phyloP scores from a whole-genome alignment of 257 asterid species.

The Voacanga thouarsii region DNA sequence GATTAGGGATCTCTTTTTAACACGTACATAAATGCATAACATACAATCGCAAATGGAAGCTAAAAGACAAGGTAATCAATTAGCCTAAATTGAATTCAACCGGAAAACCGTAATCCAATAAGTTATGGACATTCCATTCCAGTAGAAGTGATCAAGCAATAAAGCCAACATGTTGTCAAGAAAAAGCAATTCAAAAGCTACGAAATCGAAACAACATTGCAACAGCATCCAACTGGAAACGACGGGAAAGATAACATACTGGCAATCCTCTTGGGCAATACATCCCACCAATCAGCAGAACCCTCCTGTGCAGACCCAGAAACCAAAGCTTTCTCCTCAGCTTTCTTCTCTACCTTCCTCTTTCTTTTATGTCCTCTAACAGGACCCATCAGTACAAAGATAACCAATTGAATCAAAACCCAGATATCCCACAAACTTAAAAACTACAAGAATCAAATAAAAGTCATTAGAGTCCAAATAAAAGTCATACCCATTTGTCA shows the following conservation, averaged over 20 bases:
- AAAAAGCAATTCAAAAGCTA: neutral
- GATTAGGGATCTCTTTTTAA: slow-evolving; percentile 20
- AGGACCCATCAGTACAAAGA: slow-evolving; percentile 53
- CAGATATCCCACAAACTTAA: slow-evolving; percentile 17
- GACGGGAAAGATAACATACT: slow-evolving; percentile 32
- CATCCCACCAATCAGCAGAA: slow-evolving; percentile 66
- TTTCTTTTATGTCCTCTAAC: slow-evolving; percentile 61
- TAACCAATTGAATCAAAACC: slow-evolving; percentile 29
- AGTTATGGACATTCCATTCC: neutral
- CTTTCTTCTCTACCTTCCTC: slow-evolving; percentile 56
- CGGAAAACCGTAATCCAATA: neutral
- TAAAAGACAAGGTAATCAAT: neutral
- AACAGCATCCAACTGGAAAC: slow-evolving; percentile 12
- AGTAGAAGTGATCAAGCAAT: slow-evolving; percentile 15
- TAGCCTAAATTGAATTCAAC: slow-evolving; percentile 3
- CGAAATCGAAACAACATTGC: slow-evolving; percentile 11
- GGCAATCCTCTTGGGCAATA: slow-evolving; percentile 47
- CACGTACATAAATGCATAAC: neutral
- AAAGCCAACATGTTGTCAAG: slow-evolving; percentile 9
- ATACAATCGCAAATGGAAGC: neutral
- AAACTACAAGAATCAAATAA: slow-evolving; percentile 17
- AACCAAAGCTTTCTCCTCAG: slow-evolving; percentile 40
- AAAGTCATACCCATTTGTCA: slow-evolving; percentile 17
- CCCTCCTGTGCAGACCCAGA: slow-evolving; percentile 60
- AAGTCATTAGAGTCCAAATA: slow-evolving; percentile 10